These are phyloP conservation scores for Candida peoriensis DNA, from an alignment of 805 yeast genomes.

Conservation along the genomic window DNA sequence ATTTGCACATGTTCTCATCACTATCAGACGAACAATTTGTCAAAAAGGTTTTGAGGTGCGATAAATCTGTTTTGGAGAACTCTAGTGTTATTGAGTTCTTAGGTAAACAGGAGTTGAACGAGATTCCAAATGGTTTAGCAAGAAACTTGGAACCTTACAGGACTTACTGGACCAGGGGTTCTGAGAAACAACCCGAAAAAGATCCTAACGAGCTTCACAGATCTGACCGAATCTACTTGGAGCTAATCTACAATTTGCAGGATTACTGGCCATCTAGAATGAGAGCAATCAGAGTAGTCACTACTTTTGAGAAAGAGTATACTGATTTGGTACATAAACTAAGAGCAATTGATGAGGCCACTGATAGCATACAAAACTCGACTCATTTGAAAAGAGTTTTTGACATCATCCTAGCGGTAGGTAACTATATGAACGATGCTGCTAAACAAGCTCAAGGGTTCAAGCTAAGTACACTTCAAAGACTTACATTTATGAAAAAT, in stretches of 20 bases:
- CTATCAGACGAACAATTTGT: conserved; percentile 63
- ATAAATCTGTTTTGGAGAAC: conserved; percentile 61
- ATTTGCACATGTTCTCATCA: conserved; percentile 70
- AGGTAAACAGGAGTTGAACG: conserved; percentile 66
- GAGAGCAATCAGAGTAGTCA: conserved; percentile 68
- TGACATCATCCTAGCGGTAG: conserved; percentile 83
- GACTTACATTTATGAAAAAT: conserved; percentile 88
- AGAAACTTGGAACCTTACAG: conserved; percentile 78
- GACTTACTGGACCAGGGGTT: conserved; percentile 46
- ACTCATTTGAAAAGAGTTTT: conserved; percentile 65
- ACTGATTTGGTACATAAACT: conserved; percentile 63
- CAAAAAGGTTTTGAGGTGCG: conserved; percentile 68
- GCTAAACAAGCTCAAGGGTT: conserved; percentile 95
- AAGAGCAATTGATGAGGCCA: conserved; percentile 67
- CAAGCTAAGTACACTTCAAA: conserved; percentile 80
- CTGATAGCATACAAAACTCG: conserved; percentile 59
- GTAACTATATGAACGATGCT: conserved; percentile 83
- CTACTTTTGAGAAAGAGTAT: conserved; percentile 75
- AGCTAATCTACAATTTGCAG: conserved; percentile 75
- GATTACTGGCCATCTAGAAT: conserved; percentile 92
- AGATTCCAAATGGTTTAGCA: conserved; percentile 65
- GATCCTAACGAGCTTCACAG: conserved; percentile 76
- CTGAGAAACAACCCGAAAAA: conserved; percentile 44
- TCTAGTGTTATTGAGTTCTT: conserved; percentile 80
- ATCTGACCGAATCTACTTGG: conserved; percentile 81